Base-by-base conservation (phyloP, 257 asterid genomes). In the Lantana camara region DNA sequence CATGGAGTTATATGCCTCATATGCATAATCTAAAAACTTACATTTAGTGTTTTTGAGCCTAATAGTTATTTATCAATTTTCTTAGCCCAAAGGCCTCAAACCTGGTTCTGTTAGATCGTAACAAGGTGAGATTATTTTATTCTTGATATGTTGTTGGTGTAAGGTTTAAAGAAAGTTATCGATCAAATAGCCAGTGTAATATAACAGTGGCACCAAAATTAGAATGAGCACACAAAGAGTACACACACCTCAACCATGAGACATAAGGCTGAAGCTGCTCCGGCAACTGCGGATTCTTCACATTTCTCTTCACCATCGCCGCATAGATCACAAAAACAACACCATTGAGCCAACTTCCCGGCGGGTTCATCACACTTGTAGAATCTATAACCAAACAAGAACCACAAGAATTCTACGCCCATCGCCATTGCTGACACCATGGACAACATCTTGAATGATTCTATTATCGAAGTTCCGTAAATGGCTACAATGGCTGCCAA, bases 221-320 rank as follows among this genome's bases (percentile, higher is more conserved):
- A n/a, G n/a, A n/a, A n/a, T n/a, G n/a, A n/a, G n/a, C n/a, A n/a
- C n/a, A n/a, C n/a, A 27, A 27, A 2, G 5, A 27, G 5, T 2
- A 5, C 47, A 48, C 68, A 10, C 20, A 63, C 68, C 63, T 66
- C 71, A 66, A 40, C 55, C 71, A 66, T 17, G 71, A 40, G 12
- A 54, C 53, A 8, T 9, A 30, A 11, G 63, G 71, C 54, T 1
- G 14, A 38, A 63, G 24, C 24, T 27, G 54, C 3, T 27, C 32
- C 2, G n/a, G n/a, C n/a, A n/a, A n/a, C n/a, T 35, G 11, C 1
- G 66, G 40, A 46, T 46, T 54, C 5, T 11, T 38, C 17, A 7
- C 4, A 0, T 35, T 47, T 29, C 67, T 63, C 14, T 71, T 63
- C 0, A 0, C n/a, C 4, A 63, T 17, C 3, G 76, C 76, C 2